These are phyloP conservation scores for Rhizopogon vinicolor DNA, from an alignment of 768 basidiomycete species.

Conservation along the genomic window DNA sequence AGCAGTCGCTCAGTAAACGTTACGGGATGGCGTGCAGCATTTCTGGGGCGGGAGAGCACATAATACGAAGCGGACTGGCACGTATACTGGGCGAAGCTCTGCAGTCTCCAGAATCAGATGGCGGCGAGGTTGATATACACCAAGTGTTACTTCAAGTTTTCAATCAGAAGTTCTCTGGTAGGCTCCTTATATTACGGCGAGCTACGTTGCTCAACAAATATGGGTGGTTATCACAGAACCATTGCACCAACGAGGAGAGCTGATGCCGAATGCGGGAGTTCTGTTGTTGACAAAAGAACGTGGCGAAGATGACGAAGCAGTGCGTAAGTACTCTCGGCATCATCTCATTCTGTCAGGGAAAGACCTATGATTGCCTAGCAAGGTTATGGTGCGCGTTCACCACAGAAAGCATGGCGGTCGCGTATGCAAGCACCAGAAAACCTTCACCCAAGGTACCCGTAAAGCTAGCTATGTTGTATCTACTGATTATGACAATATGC, in stretches of 20 bases:
- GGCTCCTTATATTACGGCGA: constrained; percentile 13
- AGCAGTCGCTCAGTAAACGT: constrained; percentile 20
- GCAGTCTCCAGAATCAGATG: constrained; percentile 11
- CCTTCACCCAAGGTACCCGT: constrained; percentile 53
- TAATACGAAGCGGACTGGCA: constrained; percentile 54
- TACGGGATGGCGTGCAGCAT: constrained; percentile 63
- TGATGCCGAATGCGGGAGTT: constrained; percentile 54
- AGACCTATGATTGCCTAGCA: constrained; percentile 30
- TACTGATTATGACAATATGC: neutral
- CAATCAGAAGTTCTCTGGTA: constrained; percentile 47
- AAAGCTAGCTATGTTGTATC: neutral
- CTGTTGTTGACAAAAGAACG: constrained; percentile 53
- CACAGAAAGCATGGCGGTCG: constrained; percentile 77
- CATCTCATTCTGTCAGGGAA: neutral
- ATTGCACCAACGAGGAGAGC: constrained; percentile 33
- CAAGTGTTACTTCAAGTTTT: constrained; percentile 44
- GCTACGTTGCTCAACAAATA: neutral
- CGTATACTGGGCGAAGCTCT: constrained; percentile 47
- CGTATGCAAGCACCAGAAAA: constrained; percentile 51
- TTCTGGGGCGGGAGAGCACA: constrained; percentile 73
- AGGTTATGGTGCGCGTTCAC: constrained; percentile 85
- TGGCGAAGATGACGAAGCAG: constrained; percentile 20
- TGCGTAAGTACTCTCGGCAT: constrained; percentile 19
- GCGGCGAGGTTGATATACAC: constrained; percentile 47
- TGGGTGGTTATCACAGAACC: constrained; percentile 24